Evolutionary conservation across 2,329 filamentous ascomycete species (phyloP).

Genomic region (Pochonia chlamydosporia): DNA sequence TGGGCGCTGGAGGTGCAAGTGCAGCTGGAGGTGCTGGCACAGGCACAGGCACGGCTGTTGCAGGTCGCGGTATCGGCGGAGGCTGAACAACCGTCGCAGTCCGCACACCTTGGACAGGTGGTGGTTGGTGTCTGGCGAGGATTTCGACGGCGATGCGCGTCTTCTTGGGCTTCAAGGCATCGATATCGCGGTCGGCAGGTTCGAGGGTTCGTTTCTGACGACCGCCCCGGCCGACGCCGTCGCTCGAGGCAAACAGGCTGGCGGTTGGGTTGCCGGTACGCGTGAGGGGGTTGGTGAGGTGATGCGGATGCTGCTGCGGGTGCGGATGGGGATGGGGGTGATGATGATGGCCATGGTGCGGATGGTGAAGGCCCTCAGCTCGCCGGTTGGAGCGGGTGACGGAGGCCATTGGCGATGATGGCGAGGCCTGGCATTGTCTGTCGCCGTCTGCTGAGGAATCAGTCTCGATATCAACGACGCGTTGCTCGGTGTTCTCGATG

Average conservation of each 20-base stretch:
- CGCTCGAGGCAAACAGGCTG: slow-evolving; percentile 18
- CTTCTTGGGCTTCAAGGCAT: slow-evolving; percentile 41
- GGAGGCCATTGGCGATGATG: slow-evolving; percentile 41
- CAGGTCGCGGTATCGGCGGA: slow-evolving; percentile 20
- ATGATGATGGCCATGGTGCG: slow-evolving; percentile 14
- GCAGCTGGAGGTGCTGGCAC: slow-evolving; percentile 11
- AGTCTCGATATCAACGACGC: slow-evolving; percentile 7
- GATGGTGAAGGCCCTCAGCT: slow-evolving; percentile 38
- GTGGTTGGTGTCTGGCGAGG: slow-evolving; percentile 23
- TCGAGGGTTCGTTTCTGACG: slow-evolving; percentile 46
- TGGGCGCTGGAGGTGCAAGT: slow-evolving; percentile 5
- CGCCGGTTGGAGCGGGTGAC: slow-evolving; percentile 45
- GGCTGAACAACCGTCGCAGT: slow-evolving; percentile 11
- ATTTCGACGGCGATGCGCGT: slow-evolving; percentile 50
- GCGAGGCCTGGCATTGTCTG: slow-evolving; percentile 32
- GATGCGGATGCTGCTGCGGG: slow-evolving; percentile 19
- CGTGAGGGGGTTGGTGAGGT: slow-evolving; percentile 14
- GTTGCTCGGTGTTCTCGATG: slow-evolving; percentile 1
- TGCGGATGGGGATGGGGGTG: slow-evolving; percentile 18
- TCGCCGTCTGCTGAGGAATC: slow-evolving; percentile 13
- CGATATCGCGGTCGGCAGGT: slow-evolving; percentile 36
- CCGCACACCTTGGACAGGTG: slow-evolving; percentile 20
- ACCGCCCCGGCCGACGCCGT: slow-evolving; percentile 26
- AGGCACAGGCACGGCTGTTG: slow-evolving; percentile 12
- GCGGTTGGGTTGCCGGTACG: slow-evolving; percentile 11